Base-by-base conservation (phyloP, 805 yeast species). In the Candida michaelii region DNA sequence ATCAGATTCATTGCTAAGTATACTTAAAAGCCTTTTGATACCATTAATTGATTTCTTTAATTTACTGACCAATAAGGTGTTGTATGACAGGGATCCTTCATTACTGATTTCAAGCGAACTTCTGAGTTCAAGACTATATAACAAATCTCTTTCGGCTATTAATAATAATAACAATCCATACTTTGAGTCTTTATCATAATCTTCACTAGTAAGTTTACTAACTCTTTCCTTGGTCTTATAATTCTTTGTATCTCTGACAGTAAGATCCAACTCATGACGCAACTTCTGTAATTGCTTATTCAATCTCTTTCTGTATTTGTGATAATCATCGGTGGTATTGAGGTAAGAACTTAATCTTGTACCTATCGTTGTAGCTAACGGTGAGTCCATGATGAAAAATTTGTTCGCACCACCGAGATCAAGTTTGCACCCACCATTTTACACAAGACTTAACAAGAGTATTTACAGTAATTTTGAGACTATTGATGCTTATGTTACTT, bases 121-220 rank as follows among this genome's bases (percentile, higher is more conserved):
- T 46, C 77, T 77, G 40, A 81, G 70, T 60, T 84, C 89, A 59
- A 80, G 73, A 1, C 90, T 84, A 51, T 74, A 78, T 23, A 88
- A 71, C 56, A 82, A 67, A 51, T 88, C 86, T 56, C 96, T 76
- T 62, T 93, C 98, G 1, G 85, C 81, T n/a, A 76, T 74, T 44
- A 80, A 68, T 17, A 89, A 65, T n/a, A 80, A 60, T 18, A 89
- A 63, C 30, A 73, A 69, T 25, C 83, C 91, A 55, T 66, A 79
- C 47, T 74, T 66, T 10, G 62, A 59, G 52, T 86, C 79, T 15
- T 59, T 47, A 4, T 63, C 71, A 49, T 82, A 82, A 43, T 79
- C 76, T 6, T 71, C 80, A 0, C 63, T 43, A 1, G 71, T 54
- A 19, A 85, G 71, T 23, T 65, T 61, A 27, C 76, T 62, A 4